phyloP scores from a whole-genome alignment of 352 stramenopile species.

The Globisporangium canariense region DNA sequence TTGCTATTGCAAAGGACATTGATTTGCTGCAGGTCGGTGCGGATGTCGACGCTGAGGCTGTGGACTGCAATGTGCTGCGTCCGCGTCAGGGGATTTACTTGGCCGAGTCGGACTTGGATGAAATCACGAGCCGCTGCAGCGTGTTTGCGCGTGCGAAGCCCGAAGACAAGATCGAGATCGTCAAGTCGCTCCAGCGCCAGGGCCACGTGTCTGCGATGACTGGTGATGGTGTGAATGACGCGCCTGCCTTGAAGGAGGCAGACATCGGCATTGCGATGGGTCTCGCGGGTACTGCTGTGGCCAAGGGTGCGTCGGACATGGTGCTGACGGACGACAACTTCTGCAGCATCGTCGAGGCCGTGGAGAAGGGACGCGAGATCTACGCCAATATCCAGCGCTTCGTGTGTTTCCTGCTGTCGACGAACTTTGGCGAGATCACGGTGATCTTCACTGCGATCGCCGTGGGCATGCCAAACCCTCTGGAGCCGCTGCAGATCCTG shows the following conservation, averaged over 20 bases:
- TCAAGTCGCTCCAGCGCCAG: slow-evolving; percentile 90
- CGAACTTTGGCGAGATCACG: slow-evolving; percentile 94
- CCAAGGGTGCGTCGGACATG: slow-evolving; percentile 97
- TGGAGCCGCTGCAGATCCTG: slow-evolving; percentile 96
- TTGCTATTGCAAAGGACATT: slow-evolving; percentile 91
- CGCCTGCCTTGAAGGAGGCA: slow-evolving; percentile 93
- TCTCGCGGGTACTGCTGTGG: slow-evolving; percentile 95
- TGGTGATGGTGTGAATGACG: slow-evolving; percentile 98
- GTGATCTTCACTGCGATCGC: slow-evolving; percentile 75
- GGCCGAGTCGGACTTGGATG: slow-evolving; percentile 75
- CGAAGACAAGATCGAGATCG: slow-evolving; percentile 95
- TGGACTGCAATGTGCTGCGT: slow-evolving; percentile 66
- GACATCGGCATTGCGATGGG: slow-evolving; percentile 97
- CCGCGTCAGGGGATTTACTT: slow-evolving; percentile 43
- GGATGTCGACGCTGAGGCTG: slow-evolving; percentile 46
- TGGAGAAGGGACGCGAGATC: slow-evolving; percentile 95
- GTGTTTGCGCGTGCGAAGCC: slow-evolving; percentile 96
- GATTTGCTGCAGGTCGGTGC: slow-evolving; percentile 69
- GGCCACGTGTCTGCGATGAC: slow-evolving; percentile 93
- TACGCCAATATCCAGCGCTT: slow-evolving; percentile 98
- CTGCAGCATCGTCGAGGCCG: slow-evolving; percentile 94
- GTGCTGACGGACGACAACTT: slow-evolving; percentile 98
- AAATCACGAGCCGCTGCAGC: slow-evolving; percentile 61
- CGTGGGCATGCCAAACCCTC: slow-evolving; percentile 71
- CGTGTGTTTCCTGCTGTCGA: slow-evolving; percentile 96